Conservation (phyloP, 805 yeast genomes). For the Lipomyces japonicus region DNA sequence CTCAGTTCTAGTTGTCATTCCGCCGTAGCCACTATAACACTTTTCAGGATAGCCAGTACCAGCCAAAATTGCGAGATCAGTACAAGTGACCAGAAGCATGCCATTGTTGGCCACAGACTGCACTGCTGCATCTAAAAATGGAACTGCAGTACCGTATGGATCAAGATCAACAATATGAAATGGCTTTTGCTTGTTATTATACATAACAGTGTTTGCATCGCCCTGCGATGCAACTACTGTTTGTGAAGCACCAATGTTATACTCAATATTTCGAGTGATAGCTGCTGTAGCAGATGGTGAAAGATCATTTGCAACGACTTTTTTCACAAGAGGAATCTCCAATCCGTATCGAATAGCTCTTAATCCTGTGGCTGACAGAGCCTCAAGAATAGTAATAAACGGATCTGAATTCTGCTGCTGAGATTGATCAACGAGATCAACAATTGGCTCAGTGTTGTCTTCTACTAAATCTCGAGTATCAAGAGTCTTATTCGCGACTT, state of each 20-base stretch:
- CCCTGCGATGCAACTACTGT: constrained; percentile 69
- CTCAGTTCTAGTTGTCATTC: constrained; percentile 74
- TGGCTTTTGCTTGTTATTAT: constrained; percentile 37
- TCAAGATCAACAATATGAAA: constrained; percentile 91
- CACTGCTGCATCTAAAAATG: constrained; percentile 88
- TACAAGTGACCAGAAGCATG: constrained; percentile 82
- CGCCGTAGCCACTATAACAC: constrained; percentile 92
- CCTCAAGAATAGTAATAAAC: constrained; percentile 73
- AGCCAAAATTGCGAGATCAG: constrained; percentile 92
- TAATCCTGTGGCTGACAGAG: constrained; percentile 90
- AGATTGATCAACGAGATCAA: constrained; percentile 12
- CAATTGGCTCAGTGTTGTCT: background rate
- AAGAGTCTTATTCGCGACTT: background rate
- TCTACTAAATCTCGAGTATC: constrained; percentile 6
- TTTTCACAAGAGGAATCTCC: constrained; percentile 73
- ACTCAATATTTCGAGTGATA: constrained; percentile 65
- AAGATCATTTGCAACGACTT: constrained; percentile 85
- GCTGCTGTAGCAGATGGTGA: constrained; percentile 79
- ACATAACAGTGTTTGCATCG: constrained; percentile 88
- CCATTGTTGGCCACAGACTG: constrained; percentile 84
- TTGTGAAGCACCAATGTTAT: constrained; percentile 52
- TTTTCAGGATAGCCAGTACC: constrained; percentile 97
- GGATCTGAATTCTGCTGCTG: constrained; percentile 35
- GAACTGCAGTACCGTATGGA: constrained; percentile 97
- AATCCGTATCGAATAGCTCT: constrained; percentile 91